Percentiles rank a stretch among this genome's conserved stretches.
Evolutionary conservation across 805 yeast species (phyloP).

Genomic region (Nadsonia fulvescens): DNA sequence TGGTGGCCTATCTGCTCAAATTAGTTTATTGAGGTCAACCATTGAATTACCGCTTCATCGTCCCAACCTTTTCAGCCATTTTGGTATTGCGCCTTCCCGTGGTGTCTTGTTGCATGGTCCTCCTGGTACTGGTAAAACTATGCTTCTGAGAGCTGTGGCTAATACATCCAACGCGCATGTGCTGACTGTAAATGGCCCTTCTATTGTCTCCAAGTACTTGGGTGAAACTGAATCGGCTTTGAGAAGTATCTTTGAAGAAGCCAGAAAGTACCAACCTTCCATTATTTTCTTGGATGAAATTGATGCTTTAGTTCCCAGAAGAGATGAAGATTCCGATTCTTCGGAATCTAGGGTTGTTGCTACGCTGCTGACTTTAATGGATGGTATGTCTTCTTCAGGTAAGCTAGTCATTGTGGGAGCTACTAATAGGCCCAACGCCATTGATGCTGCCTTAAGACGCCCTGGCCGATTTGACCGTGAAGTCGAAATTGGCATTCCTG

Average conservation of each 20-base stretch:
- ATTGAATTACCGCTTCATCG: slow-evolving; percentile 66
- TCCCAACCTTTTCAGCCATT: slow-evolving; percentile 60
- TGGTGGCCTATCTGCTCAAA: slow-evolving; percentile 63
- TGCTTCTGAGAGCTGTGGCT: slow-evolving; percentile 71
- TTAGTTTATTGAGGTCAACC: slow-evolving; percentile 40
- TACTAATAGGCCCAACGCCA: slow-evolving; percentile 71
- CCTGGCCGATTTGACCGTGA: slow-evolving; percentile 77
- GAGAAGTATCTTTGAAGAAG: slow-evolving; percentile 73
- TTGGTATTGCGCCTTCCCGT: slow-evolving; percentile 83
- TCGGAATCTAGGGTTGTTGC: slow-evolving; percentile 84
- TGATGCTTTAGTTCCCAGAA: slow-evolving; percentile 76
- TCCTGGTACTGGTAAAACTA: slow-evolving; percentile 92
- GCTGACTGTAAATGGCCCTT: slow-evolving; percentile 73
- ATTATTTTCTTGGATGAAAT: slow-evolving; percentile 83
- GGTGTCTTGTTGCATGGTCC: slow-evolving; percentile 93
- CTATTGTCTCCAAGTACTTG: slow-evolving; percentile 76
- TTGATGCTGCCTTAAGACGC: slow-evolving; percentile 73
- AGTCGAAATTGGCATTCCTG: slow-evolving; percentile 85
- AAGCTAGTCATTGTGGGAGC: slow-evolving; percentile 96
- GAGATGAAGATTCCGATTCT: slow-evolving; percentile 73
- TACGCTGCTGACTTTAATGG: slow-evolving; percentile 81
- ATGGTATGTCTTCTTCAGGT: slow-evolving; percentile 91
- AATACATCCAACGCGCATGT: slow-evolving; percentile 64
- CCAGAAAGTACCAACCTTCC: slow-evolving; percentile 69
- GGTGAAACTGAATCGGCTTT: slow-evolving; percentile 87